Percentiles rank a stretch among this genome's conserved stretches.
Evolutionary conservation across 331 rosid genomes (phyloP).

Genomic region (Malus hybrid): DNA sequence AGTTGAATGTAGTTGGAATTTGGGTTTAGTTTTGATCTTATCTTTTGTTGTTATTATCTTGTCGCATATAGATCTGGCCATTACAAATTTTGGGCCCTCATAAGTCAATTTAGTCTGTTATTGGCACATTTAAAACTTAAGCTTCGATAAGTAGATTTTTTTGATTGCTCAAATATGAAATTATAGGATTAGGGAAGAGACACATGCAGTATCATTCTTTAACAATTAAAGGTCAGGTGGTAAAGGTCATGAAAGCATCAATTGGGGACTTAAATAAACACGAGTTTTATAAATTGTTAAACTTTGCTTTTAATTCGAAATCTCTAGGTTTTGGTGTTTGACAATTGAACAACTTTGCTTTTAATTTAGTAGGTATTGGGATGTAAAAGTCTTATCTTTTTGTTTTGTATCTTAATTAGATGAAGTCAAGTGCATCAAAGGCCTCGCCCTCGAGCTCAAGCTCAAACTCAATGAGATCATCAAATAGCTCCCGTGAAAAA

Average conservation of each 20-base stretch:
- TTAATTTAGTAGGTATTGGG: neutral
- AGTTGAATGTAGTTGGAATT: too few species aligned
- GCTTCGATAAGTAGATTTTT: neutral
- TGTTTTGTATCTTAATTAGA: neutral
- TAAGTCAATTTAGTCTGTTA: neutral
- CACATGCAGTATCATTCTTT: neutral
- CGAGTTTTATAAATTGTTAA: too few species aligned
- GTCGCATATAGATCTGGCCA: neutral
- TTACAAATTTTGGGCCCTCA: neutral
- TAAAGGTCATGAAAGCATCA: neutral
- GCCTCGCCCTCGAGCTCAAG: too few species aligned
- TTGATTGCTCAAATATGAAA: neutral
- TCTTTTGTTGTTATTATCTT: neutral
- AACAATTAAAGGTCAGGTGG: neutral
- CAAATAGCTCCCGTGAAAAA: too few species aligned
- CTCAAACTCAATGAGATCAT: too few species aligned
- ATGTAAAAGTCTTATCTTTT: neutral
- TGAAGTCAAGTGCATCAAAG: too few species aligned
- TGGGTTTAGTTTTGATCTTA: too few species aligned
- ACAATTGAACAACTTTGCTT: neutral
- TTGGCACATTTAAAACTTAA: neutral
- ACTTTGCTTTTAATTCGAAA: too few species aligned
- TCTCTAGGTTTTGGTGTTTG: neutral
- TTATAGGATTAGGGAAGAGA: neutral
- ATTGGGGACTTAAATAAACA: neutral